Conservation (phyloP, 2,329 filamentous ascomycete genomes). For the Aspergillus sp. region DNA sequence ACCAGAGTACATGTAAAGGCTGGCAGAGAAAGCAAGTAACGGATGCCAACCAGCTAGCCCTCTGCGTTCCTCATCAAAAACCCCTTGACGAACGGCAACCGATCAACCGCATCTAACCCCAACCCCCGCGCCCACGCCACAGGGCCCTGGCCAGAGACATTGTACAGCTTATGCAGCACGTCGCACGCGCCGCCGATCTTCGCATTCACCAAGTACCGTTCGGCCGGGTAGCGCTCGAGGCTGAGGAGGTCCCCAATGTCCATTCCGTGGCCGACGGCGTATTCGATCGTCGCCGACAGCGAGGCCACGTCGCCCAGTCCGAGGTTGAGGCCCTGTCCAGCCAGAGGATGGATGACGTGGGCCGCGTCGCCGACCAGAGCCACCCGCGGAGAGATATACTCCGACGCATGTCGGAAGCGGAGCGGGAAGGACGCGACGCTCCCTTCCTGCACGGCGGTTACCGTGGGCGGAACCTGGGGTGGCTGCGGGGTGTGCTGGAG, state of each 20-base stretch:
- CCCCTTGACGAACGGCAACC: constrained; percentile 64
- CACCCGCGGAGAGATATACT: constrained; percentile 81
- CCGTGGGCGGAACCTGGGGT: constrained; percentile 53
- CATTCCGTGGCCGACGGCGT: constrained; percentile 71
- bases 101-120: constrained; percentile 67
- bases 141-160: constrained; percentile 61
- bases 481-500: constrained; percentile 56
- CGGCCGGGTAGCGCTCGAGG: constrained; percentile 69
- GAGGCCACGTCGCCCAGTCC: constrained; percentile 82
- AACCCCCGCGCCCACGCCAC: constrained; percentile 70
- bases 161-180: constrained; percentile 87
- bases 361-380: constrained; percentile 90
- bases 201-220: constrained; percentile 76
- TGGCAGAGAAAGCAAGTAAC: too few species aligned
- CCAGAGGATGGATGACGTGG: constrained; percentile 88
- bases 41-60: constrained; percentile 17
- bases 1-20: too few species aligned
- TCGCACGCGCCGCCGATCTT: constrained; percentile 68
- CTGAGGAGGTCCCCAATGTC: constrained; percentile 73
- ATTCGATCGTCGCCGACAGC: constrained; percentile 63
- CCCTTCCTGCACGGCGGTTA: constrained; percentile 63
- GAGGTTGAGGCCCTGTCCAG: constrained; percentile 88
- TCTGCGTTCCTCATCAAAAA: constrained; percentile 69
- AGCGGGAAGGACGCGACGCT: constrained; percentile 85
- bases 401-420: constrained; percentile 84